Conservation (phyloP, 306 rosid genomes). For the Rubus parviflorus region DNA sequence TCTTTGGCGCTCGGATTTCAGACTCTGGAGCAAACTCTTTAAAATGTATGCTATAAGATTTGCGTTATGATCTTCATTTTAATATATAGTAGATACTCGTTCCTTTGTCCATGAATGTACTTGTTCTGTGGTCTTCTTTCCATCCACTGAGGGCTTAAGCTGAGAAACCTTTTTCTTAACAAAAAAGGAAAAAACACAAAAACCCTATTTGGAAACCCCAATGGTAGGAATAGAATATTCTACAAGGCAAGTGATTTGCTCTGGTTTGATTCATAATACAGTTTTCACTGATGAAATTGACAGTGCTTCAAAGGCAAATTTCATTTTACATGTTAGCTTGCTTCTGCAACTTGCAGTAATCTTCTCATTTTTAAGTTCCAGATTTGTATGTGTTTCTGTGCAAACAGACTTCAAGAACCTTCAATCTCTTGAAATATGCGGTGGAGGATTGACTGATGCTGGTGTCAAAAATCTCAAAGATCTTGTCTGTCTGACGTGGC, state of each 20-base stretch:
- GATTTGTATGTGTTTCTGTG: constrained; percentile 11
- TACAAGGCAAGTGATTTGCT: not conserved
- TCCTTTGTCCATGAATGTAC: not conserved
- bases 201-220: not conserved
- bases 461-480: constrained; percentile 70
- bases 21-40: constrained; percentile 57
- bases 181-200: not conserved
- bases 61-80: not conserved
- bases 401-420: constrained; percentile 66
- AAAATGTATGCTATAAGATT: constrained; percentile 39
- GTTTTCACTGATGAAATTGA: not conserved
- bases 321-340: not conserved
- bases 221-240: not conserved
- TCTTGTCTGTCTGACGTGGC: constrained; percentile 48
- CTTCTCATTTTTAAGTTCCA: not conserved
- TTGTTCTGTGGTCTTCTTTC: not conserved
- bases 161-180: not conserved
- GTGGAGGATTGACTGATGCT: constrained; percentile 71
- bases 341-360: not conserved
- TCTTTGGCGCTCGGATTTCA: constrained; percentile 67
- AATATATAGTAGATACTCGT: not conserved
- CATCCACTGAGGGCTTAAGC: not conserved
- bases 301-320: not conserved
- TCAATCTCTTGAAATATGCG: constrained; percentile 73
- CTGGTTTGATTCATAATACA: not conserved